Conservation (phyloP, 805 yeast genomes). For the Blastobotrys attinorum region DNA sequence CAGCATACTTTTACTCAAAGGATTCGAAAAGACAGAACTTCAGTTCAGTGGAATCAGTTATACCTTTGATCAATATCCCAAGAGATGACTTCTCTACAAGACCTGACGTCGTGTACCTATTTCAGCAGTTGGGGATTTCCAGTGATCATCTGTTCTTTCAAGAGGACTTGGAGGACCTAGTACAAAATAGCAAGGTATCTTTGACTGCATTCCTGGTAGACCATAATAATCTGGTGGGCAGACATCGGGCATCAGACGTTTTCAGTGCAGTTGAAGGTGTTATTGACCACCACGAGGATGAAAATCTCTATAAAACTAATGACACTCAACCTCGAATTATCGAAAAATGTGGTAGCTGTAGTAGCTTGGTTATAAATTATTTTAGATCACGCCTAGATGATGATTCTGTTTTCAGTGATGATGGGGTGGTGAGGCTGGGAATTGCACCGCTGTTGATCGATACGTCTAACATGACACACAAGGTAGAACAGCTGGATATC, state of each 20-base stretch:
- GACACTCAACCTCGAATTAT: conserved; percentile 49
- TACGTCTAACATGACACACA: conserved; percentile 57
- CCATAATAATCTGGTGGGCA: conserved; percentile 37
- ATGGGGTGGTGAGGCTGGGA: conserved; percentile 30
- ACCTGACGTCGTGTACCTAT: conserved; percentile 56
- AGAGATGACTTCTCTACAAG: conserved; percentile 57
- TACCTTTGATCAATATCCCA: conserved; percentile 76
- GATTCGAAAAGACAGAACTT: conserved; percentile 20
- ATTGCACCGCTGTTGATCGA: conserved; percentile 70
- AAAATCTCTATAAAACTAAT: conserved; percentile 35
- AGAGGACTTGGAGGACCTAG: conserved; percentile 47
- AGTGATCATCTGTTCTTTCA: conserved; percentile 47
- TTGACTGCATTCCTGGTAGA: conserved; percentile 62
- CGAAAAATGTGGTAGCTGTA: conserved; percentile 65
- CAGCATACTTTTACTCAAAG: conserved; percentile 49
- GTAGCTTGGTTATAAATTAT: conserved; percentile 67
- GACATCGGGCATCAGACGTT: background rate
- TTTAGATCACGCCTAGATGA: too few species aligned
- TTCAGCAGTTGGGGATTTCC: conserved; percentile 41
- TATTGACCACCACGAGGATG: conserved; percentile 87
- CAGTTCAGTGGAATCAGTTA: conserved; percentile 27
- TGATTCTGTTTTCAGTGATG: background rate
- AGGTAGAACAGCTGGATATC: conserved; percentile 52
- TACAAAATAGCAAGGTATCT: conserved; percentile 11
- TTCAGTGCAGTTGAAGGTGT: conserved; percentile 41